Percentiles rank a stretch among this genome's conserved stretches.
phyloP scores from a whole-genome alignment of 805 yeast genomes.

The Alloascoidea africana region DNA sequence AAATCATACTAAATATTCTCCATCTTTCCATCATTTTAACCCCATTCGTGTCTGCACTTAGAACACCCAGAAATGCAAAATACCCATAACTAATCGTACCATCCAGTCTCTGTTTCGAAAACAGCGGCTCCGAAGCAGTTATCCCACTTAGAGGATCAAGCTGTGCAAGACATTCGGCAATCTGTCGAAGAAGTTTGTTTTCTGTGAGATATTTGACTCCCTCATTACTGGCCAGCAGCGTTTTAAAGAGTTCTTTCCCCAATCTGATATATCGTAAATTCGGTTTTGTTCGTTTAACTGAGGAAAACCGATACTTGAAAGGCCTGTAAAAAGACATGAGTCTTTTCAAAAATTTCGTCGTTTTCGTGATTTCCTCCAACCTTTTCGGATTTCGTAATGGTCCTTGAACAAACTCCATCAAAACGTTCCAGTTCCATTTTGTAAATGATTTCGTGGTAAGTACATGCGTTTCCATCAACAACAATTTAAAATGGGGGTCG shows the following conservation, averaged over 20 bases:
- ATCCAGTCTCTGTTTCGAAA: constrained; percentile 42
- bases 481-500: constrained; percentile 49
- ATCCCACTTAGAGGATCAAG: constrained; percentile 70
- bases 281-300: constrained; percentile 30
- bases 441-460: constrained; percentile 63
- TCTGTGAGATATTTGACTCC: constrained; percentile 55
- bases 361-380: constrained; percentile 61
- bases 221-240: constrained; percentile 42
- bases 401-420: constrained; percentile 63
- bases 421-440: constrained; percentile 78
- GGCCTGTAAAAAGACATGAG: constrained; percentile 83
- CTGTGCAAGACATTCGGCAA: constrained; percentile 81
- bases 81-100: constrained; percentile 64
- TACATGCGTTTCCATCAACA: constrained; percentile 56
- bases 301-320: constrained; percentile 67
- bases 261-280: constrained; percentile 46
- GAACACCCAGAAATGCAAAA: constrained; percentile 59
- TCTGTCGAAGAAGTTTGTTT: constrained; percentile 72
- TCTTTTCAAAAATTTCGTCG: constrained; percentile 77
- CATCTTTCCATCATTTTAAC: constrained; percentile 57
- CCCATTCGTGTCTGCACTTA: constrained; percentile 49
- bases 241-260: constrained; percentile 62
- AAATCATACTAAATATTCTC: constrained; percentile 72
- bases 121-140: constrained; percentile 56
- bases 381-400: constrained; percentile 61